Percentiles rank a stretch among this genome's conserved stretches.
Evolutionary conservation across 2,329 filamentous ascomycete genomes (phyloP).

Genomic region (Colletotrichum trifolii): DNA sequence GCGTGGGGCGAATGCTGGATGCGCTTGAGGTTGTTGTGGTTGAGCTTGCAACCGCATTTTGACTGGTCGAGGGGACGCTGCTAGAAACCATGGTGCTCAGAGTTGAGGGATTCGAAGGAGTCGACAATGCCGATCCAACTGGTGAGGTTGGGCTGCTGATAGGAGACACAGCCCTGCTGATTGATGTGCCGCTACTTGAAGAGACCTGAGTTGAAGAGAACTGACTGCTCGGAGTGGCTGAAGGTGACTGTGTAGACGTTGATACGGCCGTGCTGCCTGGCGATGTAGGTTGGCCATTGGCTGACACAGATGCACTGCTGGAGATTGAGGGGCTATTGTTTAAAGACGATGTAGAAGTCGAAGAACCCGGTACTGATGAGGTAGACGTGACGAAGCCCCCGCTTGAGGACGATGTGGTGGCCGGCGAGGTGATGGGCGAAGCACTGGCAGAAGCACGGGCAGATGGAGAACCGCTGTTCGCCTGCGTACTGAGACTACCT

Average conservation of each 20-base stretch:
- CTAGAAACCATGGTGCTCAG: neutral
- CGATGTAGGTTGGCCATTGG: neutral
- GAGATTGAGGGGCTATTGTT: neutral
- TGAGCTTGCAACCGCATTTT: neutral
- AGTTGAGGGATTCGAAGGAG: neutral
- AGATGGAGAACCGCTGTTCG: neutral
- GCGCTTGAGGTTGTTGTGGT: slow-evolving; percentile 32
- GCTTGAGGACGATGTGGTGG: neutral
- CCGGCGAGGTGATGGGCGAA: slow-evolving; percentile 33
- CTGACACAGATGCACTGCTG: neutral
- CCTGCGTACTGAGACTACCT: neutral
- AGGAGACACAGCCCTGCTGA: neutral
- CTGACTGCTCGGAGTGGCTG: neutral
- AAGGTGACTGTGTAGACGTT: neutral
- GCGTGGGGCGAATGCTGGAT: slow-evolving; percentile 27
- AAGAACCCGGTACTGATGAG: neutral
- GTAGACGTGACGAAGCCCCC: neutral
- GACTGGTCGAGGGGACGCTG: too few relatives aligned
- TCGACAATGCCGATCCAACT: neutral
- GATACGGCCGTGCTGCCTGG: neutral
- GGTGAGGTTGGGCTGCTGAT: neutral
- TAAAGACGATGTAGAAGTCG: neutral
- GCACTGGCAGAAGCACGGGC: neutral
- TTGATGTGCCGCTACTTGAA: neutral
- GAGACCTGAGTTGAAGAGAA: neutral